Conservation (phyloP, 441 rosid genomes). For the Sinapis alba region DNA sequence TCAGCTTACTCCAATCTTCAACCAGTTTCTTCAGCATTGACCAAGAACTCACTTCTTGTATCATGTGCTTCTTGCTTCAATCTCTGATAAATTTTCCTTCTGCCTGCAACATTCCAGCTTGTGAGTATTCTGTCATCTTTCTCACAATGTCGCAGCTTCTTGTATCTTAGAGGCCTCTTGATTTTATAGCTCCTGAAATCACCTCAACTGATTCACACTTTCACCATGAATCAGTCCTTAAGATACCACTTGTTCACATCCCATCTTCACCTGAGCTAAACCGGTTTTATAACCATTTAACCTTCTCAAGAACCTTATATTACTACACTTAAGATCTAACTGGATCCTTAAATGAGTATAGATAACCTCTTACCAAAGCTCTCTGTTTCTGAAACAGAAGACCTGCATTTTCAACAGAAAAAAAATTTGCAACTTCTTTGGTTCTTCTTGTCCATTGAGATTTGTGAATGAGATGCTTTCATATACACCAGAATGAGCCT, state of each 20-base stretch:
- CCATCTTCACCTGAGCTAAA: not conserved
- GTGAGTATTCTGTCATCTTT: not conserved
- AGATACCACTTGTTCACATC: not conserved
- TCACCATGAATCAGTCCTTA: not conserved
- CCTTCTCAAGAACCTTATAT: not conserved
- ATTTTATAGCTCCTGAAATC: slow-evolving; percentile 2
- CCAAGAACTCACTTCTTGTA: not conserved
- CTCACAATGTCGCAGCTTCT: not conserved
- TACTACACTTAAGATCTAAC: not conserved
- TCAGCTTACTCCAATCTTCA: not conserved
- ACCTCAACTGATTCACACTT: not conserved
- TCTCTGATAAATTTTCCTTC: not conserved
- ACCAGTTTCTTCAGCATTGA: not conserved
- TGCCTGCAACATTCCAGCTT: not conserved
- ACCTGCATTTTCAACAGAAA: too few relatives aligned
- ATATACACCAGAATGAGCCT: not conserved
- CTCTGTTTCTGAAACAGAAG: not conserved
- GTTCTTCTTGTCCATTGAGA: not conserved
- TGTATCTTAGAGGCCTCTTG: not conserved
- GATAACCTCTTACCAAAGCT: too few relatives aligned
- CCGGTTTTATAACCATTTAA: not conserved
- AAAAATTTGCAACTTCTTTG: not conserved
- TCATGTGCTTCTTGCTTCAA: not conserved
- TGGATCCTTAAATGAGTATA: too few relatives aligned
- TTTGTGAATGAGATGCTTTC: not conserved